Evolutionary conservation across 2,329 filamentous ascomycete species (phyloP).

Genomic region (Aspergillus sergii): DNA sequence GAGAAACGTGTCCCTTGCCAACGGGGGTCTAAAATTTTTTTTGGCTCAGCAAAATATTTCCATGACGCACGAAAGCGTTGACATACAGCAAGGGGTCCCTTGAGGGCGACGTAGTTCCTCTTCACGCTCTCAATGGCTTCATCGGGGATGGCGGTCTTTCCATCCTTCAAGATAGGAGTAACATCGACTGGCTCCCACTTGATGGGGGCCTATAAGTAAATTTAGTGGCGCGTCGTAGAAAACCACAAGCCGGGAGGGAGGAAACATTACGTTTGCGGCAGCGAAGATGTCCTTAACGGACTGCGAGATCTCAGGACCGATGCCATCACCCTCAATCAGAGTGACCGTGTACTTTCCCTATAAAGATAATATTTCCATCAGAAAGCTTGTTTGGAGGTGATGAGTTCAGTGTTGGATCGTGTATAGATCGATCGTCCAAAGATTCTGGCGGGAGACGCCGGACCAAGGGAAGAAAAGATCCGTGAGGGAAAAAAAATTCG

Average conservation of each 20-base stretch:
- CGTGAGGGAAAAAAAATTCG: constrained; percentile 18
- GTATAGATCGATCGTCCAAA: constrained; percentile 7
- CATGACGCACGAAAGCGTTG: neutral
- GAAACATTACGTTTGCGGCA: constrained; percentile 74
- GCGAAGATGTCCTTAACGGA: constrained; percentile 99
- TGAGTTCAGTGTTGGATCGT: neutral
- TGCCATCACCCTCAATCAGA: constrained; percentile 98
- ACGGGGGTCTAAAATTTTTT: constrained; percentile 72
- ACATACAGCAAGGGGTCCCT: constrained; percentile 92
- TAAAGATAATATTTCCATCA: constrained; percentile 19
- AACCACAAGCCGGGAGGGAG: constrained; percentile 2
- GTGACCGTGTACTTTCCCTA: constrained; percentile 95
- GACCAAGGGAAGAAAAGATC: constrained; percentile 26
- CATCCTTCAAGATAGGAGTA: constrained; percentile 88
- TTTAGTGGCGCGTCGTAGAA: constrained; percentile 29
- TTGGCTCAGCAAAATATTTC: constrained; percentile 28
- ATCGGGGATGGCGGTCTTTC: constrained; percentile 92
- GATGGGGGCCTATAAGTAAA: constrained; percentile 70
- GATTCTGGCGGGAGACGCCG: constrained; percentile 28
- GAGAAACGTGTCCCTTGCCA: constrained; percentile 98
- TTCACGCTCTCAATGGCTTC: constrained; percentile 90
- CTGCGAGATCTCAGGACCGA: constrained; percentile 95
- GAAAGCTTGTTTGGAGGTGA: neutral
- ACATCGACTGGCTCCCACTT: constrained; percentile 98
- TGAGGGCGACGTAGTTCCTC: constrained; percentile 95